Evolutionary conservation across 805 yeast genomes (phyloP), one percentile per base, ranked within the genome.

Genomic region (Saccharomycopsis selenospora): DNA sequence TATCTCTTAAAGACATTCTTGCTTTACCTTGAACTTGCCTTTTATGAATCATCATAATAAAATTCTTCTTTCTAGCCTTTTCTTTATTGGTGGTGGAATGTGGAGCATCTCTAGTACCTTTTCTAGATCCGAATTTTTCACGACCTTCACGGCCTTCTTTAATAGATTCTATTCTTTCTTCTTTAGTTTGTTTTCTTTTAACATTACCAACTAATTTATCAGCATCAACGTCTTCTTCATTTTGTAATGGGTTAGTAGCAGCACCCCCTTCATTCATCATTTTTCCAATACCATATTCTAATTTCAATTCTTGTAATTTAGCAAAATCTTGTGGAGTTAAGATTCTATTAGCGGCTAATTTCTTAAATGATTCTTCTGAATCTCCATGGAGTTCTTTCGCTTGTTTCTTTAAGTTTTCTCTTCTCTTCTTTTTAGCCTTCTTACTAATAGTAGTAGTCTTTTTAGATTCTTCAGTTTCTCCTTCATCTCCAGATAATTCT

Each of bases 311-410:
- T 60, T 91, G 91, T 59, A 93, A 73, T 67, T 91, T 91, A 54
- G 96, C 96, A 63, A 90, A 93, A 70, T 93, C 99, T 0, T 98
- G 97, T 20, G 99, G 99, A 0, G 99, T 93, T 57, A 93, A 74
- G 52, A 93, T 84, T 57, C 85, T 79, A 43, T 79, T 75, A n/a
- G 85, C 74, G 33, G 82, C 84, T 55, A 87, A 56, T 49, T 79
- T 79, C 48, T 72, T 68, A 69, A 74, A 73, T n/a, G 74, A 69
- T 18, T 70, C 70, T 24, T 63, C 70, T 23, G 68, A 58, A 54
- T 64, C 66, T 36, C 60, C 58, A 46, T 66, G 69, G 4, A 71
- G 59, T 56, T 67, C 62, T 48, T 68, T 60, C 44, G 61, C 63
- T 50, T 55, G 55, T 11, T 52, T 56, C 27, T 63, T 58, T 3